Evolutionary conservation across 1,284 basidiomycete species (phyloP).

Genomic region (Ustilago sp.): DNA sequence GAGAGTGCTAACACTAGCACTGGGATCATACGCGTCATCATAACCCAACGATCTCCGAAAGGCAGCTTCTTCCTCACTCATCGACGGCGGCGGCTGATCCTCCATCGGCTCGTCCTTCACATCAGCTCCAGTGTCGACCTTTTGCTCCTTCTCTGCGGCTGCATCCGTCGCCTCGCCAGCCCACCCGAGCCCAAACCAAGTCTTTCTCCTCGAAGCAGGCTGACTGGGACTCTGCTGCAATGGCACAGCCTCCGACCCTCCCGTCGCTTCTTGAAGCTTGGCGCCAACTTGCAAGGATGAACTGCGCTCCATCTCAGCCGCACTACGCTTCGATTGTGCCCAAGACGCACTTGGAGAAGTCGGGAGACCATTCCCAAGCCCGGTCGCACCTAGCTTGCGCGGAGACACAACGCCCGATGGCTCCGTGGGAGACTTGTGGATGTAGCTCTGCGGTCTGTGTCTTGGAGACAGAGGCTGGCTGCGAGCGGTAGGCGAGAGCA

Average conservation of each 20-base stretch:
- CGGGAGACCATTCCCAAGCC: constrained; percentile 28
- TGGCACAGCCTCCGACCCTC: background rate
- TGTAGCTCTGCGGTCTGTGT: constrained; percentile 34
- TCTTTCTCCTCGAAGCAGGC: constrained; percentile 27
- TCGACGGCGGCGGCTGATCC: constrained; percentile 40
- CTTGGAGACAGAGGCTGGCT: constrained; percentile 21
- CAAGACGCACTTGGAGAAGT: constrained; percentile 12
- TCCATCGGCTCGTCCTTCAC: background rate
- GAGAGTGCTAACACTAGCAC: background rate
- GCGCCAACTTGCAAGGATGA: constrained; percentile 10
- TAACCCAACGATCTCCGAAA: constrained; percentile 47
- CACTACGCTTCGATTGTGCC: constrained; percentile 30
- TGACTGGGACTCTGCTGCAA: constrained; percentile 19
- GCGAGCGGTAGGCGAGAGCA: constrained; percentile 4
- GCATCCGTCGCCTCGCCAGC: constrained; percentile 1
- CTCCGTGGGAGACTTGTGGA: constrained; percentile 29
- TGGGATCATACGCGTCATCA: constrained; percentile 13
- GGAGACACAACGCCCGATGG: constrained; percentile 30
- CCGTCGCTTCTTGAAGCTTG: constrained; percentile 10
- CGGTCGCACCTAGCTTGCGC: constrained; percentile 19
- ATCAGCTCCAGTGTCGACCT: constrained; percentile 3
- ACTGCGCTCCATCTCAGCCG: constrained; percentile 42
- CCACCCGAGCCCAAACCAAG: constrained; percentile 49
- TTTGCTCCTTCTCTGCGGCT: background rate
- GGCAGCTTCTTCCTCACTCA: constrained; percentile 53